Evolutionary conservation across 306 rosid species (phyloP).

Genomic region (Begonia fuchsioides): DNA sequence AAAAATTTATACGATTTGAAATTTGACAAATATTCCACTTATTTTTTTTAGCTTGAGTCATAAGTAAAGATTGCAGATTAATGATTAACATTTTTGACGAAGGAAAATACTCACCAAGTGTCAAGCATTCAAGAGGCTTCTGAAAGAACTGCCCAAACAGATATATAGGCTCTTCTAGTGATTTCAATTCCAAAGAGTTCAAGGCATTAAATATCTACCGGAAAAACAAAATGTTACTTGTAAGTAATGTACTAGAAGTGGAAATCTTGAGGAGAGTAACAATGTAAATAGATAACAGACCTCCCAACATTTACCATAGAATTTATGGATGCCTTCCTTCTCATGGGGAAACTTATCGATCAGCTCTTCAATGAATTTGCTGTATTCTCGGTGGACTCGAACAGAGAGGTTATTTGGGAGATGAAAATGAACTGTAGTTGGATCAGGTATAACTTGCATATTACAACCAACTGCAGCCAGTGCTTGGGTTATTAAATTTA

Average conservation of each 20-base stretch:
- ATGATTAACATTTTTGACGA: not conserved
- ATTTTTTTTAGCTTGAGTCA: no score
- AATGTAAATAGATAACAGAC: constrained; percentile 18
- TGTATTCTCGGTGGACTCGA: constrained; percentile 66
- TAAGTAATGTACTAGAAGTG: no score
- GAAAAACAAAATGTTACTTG: constrained; percentile 13
- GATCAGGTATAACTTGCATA: constrained; percentile 90
- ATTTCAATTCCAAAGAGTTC: constrained; percentile 81
- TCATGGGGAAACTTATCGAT: constrained; percentile 3
- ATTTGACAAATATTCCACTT: no score
- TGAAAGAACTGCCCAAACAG: constrained; percentile 81
- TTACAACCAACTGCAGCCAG: constrained; percentile 83
- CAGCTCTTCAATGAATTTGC: constrained; percentile 55
- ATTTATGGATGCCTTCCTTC: constrained; percentile 15
- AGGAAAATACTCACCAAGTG: constrained; percentile 44
- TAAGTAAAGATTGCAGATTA: not conserved
- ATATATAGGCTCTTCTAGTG: constrained; percentile 85
- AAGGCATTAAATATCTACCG: constrained; percentile 18
- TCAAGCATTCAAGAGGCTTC: constrained; percentile 72
- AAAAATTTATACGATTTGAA: no score
- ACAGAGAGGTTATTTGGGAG: constrained; percentile 68
- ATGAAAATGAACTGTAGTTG: constrained; percentile 91
- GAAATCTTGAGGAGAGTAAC: no score
- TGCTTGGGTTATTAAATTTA: constrained; percentile 92
- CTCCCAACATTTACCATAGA: constrained; percentile 93